Percentiles rank a stretch among this genome's conserved stretches.
Conservation (phyloP, 108 stramenopile species). For the Skeletonema marinoi region DNA sequence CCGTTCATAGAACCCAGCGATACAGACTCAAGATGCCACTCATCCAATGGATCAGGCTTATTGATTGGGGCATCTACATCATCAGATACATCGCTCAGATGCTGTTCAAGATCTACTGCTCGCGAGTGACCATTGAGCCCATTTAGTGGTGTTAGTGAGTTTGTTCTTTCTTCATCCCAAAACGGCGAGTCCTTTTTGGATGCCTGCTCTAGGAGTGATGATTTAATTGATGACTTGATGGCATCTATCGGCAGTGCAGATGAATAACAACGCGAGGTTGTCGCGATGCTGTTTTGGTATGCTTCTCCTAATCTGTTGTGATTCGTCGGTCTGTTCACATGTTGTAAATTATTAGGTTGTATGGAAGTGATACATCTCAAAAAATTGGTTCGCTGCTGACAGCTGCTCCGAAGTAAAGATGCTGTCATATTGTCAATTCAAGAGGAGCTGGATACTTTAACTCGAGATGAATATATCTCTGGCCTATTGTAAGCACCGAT, state of each 20-base stretch:
- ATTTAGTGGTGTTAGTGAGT: constrained; percentile 21
- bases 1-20: constrained; percentile 34
- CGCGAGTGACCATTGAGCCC: constrained; percentile 18
- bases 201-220: constrained; percentile 73
- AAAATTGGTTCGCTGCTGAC: background rate
- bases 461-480: background rate
- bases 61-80: constrained; percentile 51
- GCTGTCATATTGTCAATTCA: background rate
- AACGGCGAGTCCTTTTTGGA: constrained; percentile 64
- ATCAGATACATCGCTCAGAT: constrained; percentile 36
- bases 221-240: constrained; percentile 72
- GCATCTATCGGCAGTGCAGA: constrained; percentile 50
- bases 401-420: background rate
- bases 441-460: background rate
- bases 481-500: background rate
- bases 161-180: constrained; percentile 52
- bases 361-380: background rate
- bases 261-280: constrained; percentile 22
- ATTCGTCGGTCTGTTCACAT: background rate
- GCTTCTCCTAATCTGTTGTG: background rate
- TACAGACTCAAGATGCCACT: constrained; percentile 60
- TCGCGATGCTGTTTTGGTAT: background rate
- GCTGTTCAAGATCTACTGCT: constrained; percentile 32
- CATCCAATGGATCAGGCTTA: constrained; percentile 77
- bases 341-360: background rate